Base-by-base conservation (phyloP, 305 asterid species). In the Nicotiana rustica region DNA sequence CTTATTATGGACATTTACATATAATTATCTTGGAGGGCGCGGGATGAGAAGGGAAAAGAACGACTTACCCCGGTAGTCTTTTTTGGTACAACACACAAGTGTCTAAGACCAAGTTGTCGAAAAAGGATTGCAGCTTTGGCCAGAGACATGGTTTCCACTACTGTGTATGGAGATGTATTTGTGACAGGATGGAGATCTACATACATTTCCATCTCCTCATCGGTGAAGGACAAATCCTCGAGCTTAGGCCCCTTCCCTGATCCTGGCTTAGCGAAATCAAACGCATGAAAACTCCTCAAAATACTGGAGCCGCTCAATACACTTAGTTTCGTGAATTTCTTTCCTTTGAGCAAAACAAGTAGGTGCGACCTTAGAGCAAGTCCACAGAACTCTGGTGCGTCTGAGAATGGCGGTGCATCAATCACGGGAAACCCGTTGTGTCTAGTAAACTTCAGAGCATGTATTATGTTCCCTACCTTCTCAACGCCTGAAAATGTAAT, bases 371-470 rank as follows among this genome's bases (percentile, higher is more conserved):
- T 90, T 88, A 94, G 77, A 82, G 89, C 98, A 17, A 96, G 84
- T 52, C 99, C 99, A 65, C 93, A 94, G 41, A 96, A 86, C 79
- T 96, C 98, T 0, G 97, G 90, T 21, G 95, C 91, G 49, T 94
- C 95, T 0, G 90, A 49, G 79, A 93, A 89, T 1, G 99, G 99
- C 4, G 98, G 99, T 83, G 89, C 97, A 56, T 96, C 99, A 36
- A 91, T 86, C 66, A 96, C 99, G 0, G 99, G 99, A 80, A 96
- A 96, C 33, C 97, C 99, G n/a, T 96, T 91, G 83, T 96, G 99
- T 38, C 93, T 33, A 1, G 97, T 94, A 88, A 86, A 81, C 86
- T 64, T 88, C 36, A 96, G 85, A 76, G 97, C 92, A 70, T 93
- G 94, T 78, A 90, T 6, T 76, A 96, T 89, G 77, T 90, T 88